Percentiles rank a stretch among this genome's conserved stretches.
These are phyloP conservation scores for Mortierella sp. DNA, from an alignment of 371 early-diverging fungal species.

Conservation along the genomic window DNA sequence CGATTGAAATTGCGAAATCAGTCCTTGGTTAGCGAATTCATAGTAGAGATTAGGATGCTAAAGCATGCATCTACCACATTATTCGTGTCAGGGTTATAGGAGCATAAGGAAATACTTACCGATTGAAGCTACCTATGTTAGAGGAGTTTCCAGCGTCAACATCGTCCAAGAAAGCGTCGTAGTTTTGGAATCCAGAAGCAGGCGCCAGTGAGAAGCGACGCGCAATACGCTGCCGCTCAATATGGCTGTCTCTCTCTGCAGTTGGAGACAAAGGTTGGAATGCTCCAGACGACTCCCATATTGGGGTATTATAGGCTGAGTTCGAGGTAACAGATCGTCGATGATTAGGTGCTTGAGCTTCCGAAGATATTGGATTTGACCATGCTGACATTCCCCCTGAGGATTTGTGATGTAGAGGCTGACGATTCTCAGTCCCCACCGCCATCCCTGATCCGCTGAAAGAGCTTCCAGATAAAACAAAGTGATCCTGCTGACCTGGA, in stretches of 20 bases:
- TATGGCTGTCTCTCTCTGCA: slow-evolving; percentile 17
- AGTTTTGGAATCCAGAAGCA: slow-evolving; percentile 28
- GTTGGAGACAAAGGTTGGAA: slow-evolving; percentile 20
- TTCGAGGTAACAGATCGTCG: slow-evolving; percentile 40
- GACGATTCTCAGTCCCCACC: slow-evolving; percentile 6
- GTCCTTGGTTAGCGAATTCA: neutral
- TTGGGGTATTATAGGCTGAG: slow-evolving; percentile 20
- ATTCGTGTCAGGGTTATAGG: too few species aligned
- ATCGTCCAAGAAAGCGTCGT: slow-evolving; percentile 26
- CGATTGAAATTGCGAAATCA: neutral
- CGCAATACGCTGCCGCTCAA: slow-evolving; percentile 22
- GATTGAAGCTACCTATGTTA: slow-evolving; percentile 1
- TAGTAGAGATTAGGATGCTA: neutral
- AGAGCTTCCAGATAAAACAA: slow-evolving; percentile 1
- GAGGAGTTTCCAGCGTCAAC: slow-evolving; percentile 18
- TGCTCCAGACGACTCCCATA: slow-evolving; percentile 38
- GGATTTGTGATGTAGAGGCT: slow-evolving; percentile 14
- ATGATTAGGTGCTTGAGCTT: slow-evolving; percentile 14
- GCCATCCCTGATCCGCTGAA: slow-evolving; percentile 7
- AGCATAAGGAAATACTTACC: slow-evolving; percentile 21
- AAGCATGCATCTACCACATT: too few species aligned
- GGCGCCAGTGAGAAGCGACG: slow-evolving; percentile 46
- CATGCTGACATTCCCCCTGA: slow-evolving; percentile 28
- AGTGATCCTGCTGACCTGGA: slow-evolving; percentile 13
- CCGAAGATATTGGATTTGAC: slow-evolving; percentile 11